A percentile compares a stretch with the other conserved stretches of the same genome.
phyloP scores from a whole-genome alignment of 176 grass and related monocot species.

The Cenchrus purpureus region DNA sequence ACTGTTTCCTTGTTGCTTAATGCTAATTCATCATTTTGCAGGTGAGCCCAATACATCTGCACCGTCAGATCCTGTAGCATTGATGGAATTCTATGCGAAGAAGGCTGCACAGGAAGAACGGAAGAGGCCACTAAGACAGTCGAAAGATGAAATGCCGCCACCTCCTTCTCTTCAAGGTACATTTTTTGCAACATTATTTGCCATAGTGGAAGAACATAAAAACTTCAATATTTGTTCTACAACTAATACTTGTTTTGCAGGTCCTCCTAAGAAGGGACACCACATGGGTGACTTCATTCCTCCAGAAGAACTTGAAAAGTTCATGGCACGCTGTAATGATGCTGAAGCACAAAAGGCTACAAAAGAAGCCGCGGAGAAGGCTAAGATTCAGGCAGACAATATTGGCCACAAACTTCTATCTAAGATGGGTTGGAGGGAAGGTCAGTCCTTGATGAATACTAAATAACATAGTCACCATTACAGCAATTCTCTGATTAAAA shows the following conservation, averaged over 20 bases:
- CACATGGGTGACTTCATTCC: constrained; percentile 99
- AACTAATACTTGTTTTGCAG: constrained; percentile 34
- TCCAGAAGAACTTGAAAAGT: constrained; percentile 89
- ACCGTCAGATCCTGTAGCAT: constrained; percentile 74
- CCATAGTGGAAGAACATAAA: not conserved
- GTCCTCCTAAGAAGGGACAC: constrained; percentile 81
- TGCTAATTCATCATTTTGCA: constrained; percentile 33
- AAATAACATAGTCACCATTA: not conserved
- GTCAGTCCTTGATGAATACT: constrained; percentile 48
- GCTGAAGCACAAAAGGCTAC: constrained; percentile 67
- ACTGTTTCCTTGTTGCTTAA: constrained; percentile 21
- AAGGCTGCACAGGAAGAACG: constrained; percentile 92
- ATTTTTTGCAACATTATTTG: not conserved
- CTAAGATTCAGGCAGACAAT: constrained; percentile 98
- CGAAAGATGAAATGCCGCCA: constrained; percentile 98
- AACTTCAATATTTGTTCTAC: constrained; percentile 16
- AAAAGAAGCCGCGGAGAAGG: constrained; percentile 84
- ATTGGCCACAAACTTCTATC: constrained; percentile 98
- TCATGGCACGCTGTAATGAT: constrained; percentile 84
- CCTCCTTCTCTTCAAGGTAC: constrained; percentile 92
- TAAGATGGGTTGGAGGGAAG: constrained; percentile 99
- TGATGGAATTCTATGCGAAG: constrained; percentile 98
- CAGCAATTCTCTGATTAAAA: not conserved
- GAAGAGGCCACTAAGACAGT: constrained; percentile 66
- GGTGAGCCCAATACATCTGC: constrained; percentile 49